Evolutionary conservation across 805 yeast species (phyloP), one percentile per base, ranked within the genome.

Genomic region (Candida ipomoeae): DNA sequence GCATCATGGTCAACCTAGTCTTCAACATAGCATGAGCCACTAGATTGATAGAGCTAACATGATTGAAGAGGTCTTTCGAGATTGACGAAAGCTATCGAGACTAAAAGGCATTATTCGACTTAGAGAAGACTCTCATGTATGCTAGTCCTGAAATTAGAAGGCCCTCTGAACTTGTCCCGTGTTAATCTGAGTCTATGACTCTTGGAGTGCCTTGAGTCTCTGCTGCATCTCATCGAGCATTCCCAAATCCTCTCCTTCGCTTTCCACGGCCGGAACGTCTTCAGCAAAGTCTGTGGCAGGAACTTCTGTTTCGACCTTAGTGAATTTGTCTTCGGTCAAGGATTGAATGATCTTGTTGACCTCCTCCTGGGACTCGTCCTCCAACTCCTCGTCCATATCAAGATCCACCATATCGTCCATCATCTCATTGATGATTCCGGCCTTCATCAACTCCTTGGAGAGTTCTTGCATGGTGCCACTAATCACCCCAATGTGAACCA

Each of bases 351-450:
- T 81, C 64, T 81, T 80, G 52, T 85, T 81, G 18, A 89, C 84
- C 59, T 78, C 78, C 31, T 81, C 82, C 55, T 82, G 87, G 17
- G 83, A 85, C 49, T 87, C 92, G 39, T 75, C 75, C 48, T 79
- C 85, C 39, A 80, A 76, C 52, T 82, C 87, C 17, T 80, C 85
- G 44, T 79, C 85, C 48, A 59, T 56, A 31, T 84, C 89, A 45
- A 75, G 68, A 53, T 91, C 98, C 52, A 92, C 74, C 54, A 88
- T 83, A 63, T 94, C 99, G 50, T 87, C 89, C 64, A 91, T 84
- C 98, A 94, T 94, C 64, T 94, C 99, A 57, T 88, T 89, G 48
- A 94, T 89, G 41, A 94, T 80, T 0, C 94, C 94, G 11, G 87
- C 81, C 66, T 85, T 87, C 81, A 87, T 83, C 59, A 92, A 76